Evolutionary conservation across 371 early-diverging fungal genomes (phyloP), one percentile per base, ranked within the genome.

Genomic region (Rhizopus microsporus): DNA sequence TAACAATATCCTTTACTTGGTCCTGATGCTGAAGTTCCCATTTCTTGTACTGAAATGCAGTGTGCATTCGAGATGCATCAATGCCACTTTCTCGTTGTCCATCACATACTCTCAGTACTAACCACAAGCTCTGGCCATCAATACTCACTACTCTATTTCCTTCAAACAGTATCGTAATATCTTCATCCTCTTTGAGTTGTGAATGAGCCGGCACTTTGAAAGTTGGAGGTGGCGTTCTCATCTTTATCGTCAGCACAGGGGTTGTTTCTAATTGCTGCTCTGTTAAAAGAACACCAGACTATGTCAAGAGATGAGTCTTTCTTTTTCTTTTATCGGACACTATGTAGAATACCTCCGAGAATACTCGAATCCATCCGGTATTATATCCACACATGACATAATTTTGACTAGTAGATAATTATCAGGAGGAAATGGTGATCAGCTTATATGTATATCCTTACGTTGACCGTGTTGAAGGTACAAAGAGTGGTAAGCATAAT

Each of bases 41-140:
- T 52, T 85, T 85, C 42, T 85, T 82, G 57, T 85, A 83, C 0
- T 77, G 74, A 51, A 85, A 85, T 5, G 85, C 77, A 0, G 74
- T 72, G 29, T 79, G 80, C 57, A 69, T 68, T 30, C 71, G 74
- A 7, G 75, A 72, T 0, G 81, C 74, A 54, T 82, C 82, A n/a
- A 68, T 57, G 5, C 66, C 62, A 23, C 62, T 60, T 39, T 63
- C 63, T 55, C 59, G 34, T 51, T 77, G 75, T 32, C 76, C 77
- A 43, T 74, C 81, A 33, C 81, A 85, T 10, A 82, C 75, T 5
- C 83, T 63, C 10, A 85, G 62, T 12, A 78, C 83, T 63, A 81
- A 78, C 85, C 85, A 85, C 4, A 85, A 60, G 54, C 80, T 82
- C 29, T 85, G 83, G 7, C 85, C 85, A 29, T 83, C 82, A 32